phyloP scores from a whole-genome alignment of 2,329 filamentous ascomycete species.

The Thermomyces lanuginosus region DNA sequence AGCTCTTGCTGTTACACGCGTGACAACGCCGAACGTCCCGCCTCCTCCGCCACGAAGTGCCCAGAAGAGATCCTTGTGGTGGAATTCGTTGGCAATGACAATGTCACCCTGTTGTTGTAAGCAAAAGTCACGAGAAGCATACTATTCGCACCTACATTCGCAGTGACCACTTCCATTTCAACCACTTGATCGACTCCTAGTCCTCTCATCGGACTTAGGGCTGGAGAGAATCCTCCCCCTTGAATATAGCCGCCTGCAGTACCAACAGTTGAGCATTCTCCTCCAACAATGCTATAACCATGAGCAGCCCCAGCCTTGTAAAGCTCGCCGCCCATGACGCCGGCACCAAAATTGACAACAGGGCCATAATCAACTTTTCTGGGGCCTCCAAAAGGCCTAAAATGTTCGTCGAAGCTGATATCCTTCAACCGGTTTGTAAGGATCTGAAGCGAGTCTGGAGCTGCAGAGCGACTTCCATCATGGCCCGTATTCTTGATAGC shows the following conservation, averaged over 20 bases:
- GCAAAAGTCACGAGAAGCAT: neutral
- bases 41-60: slow-evolving; percentile 39
- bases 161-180: slow-evolving; percentile 40
- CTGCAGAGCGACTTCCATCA: slow-evolving; percentile 15
- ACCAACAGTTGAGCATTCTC: slow-evolving; percentile 36
- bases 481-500: slow-evolving; percentile 6
- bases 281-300: slow-evolving; percentile 38
- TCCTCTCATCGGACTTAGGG: slow-evolving; percentile 14
- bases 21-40: slow-evolving; percentile 30
- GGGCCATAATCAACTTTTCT: too few relatives aligned
- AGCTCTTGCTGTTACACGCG: too few relatives aligned
- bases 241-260: slow-evolving; percentile 44
- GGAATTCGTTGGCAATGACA: slow-evolving; percentile 5
- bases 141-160: slow-evolving; percentile 11
- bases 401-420: neutral
- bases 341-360: slow-evolving; percentile 4
- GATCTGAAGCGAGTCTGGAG: slow-evolving; percentile 20
- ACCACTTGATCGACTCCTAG: slow-evolving; percentile 45
- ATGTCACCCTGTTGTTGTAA: slow-evolving; percentile 3
- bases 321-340: slow-evolving; percentile 1
- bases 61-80: slow-evolving; percentile 30
- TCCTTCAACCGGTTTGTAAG: slow-evolving; percentile 18
- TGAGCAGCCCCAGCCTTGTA: slow-evolving; percentile 20
- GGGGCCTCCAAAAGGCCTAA: neutral
- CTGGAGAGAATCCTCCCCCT: slow-evolving; percentile 42